Percentiles rank a stretch among this genome's conserved stretches.
Conservation (phyloP, 768 basidiomycete genomes). For the Xerocomellus amylosporus region DNA sequence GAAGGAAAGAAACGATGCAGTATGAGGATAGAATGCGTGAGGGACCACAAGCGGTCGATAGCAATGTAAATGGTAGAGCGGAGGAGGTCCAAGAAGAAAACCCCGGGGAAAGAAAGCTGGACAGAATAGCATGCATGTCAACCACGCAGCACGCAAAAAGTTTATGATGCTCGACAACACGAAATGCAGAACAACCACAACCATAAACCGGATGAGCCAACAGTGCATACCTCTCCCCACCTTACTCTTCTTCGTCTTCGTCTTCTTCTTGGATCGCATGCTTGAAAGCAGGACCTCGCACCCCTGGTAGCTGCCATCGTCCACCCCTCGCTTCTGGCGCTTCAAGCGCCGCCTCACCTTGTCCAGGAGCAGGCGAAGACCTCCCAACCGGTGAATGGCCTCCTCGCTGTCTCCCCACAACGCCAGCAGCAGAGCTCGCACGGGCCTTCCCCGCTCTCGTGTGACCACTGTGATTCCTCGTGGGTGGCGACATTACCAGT, state of each 20-base stretch:
- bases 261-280: slow-evolving; percentile 83
- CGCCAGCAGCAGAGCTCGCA: slow-evolving; percentile 21
- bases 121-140: slow-evolving; percentile 5
- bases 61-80: slow-evolving; percentile 9
- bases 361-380: slow-evolving; percentile 53
- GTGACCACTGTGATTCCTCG: slow-evolving; percentile 43
- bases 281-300: slow-evolving; percentile 67
- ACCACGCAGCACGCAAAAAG: slow-evolving; percentile 3
- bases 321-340: slow-evolving; percentile 49
- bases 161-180: slow-evolving; percentile 14
- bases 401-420: slow-evolving; percentile 41
- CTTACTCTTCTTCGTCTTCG: slow-evolving; percentile 72
- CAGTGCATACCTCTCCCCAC: slow-evolving; percentile 3
- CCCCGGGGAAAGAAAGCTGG: background rate
- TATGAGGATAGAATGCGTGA: slow-evolving; percentile 4
- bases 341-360: slow-evolving; percentile 46
- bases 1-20: background rate
- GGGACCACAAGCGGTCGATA: slow-evolving; percentile 13
- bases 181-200: slow-evolving; percentile 4
- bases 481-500: slow-evolving; percentile 45
- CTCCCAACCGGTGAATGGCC: slow-evolving; percentile 62
- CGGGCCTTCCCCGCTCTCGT: slow-evolving; percentile 36
- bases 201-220: slow-evolving; percentile 7
- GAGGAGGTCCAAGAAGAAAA: slow-evolving; percentile 2
- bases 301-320: slow-evolving; percentile 65